Conservation (phyloP, 495 filamentous ascomycete species). For the Podospora conica region DNA sequence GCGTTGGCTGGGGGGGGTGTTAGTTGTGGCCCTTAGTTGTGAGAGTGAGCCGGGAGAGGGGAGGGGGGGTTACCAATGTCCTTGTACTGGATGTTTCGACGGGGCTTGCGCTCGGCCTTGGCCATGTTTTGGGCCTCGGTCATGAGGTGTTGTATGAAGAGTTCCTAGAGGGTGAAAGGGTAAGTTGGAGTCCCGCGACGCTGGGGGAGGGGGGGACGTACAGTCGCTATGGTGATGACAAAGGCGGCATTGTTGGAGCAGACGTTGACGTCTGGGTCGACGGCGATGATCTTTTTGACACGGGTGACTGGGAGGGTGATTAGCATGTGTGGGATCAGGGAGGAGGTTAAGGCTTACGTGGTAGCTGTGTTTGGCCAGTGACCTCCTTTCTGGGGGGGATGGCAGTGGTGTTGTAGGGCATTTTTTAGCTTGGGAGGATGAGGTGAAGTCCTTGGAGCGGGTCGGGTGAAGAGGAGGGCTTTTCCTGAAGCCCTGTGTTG, state of each 20-base stretch:
- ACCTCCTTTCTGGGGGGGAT: slow-evolving; percentile 74
- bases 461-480: not conserved
- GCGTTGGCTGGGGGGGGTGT: slow-evolving; percentile 57
- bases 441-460: not conserved
- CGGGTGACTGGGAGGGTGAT: slow-evolving; percentile 60
- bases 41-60: slow-evolving; percentile 15
- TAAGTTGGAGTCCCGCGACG: not conserved
- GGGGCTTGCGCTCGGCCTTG: slow-evolving; percentile 81
- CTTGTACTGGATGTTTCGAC: slow-evolving; percentile 92
- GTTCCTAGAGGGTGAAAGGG: slow-evolving; percentile 54
- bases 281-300: slow-evolving; percentile 85
- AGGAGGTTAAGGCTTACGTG: slow-evolving; percentile 52
- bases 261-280: slow-evolving; percentile 75
- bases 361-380: slow-evolving; percentile 77
- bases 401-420: slow-evolving; percentile 86
- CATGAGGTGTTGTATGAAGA: slow-evolving; percentile 92
- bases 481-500: not conserved
- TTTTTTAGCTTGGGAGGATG: slow-evolving; percentile 27
- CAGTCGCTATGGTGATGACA: slow-evolving; percentile 83
- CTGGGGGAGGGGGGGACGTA: slow-evolving; percentile 29
- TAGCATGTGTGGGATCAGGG: slow-evolving; percentile 2
- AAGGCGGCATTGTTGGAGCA: slow-evolving; percentile 95
- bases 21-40: too few species aligned
- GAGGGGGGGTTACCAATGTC: slow-evolving; percentile 59
- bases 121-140: slow-evolving; percentile 82